Percentiles rank a stretch among this genome's conserved stretches.
Evolutionary conservation across 192 early-diverging fungal genomes (phyloP).

Genomic region (Backusella liffmaniae): DNA sequence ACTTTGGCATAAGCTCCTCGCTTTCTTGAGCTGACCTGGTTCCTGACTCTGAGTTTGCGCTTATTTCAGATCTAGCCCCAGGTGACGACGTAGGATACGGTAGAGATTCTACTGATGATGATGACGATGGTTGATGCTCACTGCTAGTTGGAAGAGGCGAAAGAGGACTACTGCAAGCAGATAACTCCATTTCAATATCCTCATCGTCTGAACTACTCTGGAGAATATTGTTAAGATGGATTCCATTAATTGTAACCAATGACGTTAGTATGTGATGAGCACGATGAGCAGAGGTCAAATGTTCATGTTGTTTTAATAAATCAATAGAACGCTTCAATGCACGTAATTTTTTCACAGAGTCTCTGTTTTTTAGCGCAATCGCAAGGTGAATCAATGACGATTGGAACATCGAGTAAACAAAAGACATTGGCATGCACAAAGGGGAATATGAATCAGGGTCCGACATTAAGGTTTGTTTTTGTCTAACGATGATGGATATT

Average conservation of each 20-base stretch:
- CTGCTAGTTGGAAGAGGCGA: not conserved
- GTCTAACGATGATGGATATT: conserved; percentile 10
- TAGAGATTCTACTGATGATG: not conserved
- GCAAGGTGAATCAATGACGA: conserved; percentile 16
- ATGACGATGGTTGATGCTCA: not conserved
- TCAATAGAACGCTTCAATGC: conserved; percentile 1
- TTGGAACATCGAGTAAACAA: conserved; percentile 26
- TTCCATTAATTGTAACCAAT: conserved; percentile 10
- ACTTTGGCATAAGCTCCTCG: conserved; percentile 16
- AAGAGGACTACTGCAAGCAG: not conserved
- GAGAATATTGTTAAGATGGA: not conserved
- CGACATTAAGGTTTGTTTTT: not conserved
- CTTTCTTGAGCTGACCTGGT: not conserved
- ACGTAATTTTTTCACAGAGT: not conserved
- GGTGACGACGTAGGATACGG: not conserved
- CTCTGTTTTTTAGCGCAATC: conserved; percentile 6
- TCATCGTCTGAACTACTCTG: not conserved
- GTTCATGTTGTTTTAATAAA: conserved; percentile 7
- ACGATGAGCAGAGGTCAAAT: conserved; percentile 9
- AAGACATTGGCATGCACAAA: conserved; percentile 20
- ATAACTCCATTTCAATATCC: not conserved
- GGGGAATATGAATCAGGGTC: conserved; percentile 9
- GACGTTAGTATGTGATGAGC: conserved; percentile 14
- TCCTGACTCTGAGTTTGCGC: not conserved
- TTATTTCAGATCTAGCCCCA: not conserved